A percentile compares a stretch with the other conserved stretches of the same genome.
Conservation (phyloP, 148 eudicot genomes). For the Rhododendron molle region DNA sequence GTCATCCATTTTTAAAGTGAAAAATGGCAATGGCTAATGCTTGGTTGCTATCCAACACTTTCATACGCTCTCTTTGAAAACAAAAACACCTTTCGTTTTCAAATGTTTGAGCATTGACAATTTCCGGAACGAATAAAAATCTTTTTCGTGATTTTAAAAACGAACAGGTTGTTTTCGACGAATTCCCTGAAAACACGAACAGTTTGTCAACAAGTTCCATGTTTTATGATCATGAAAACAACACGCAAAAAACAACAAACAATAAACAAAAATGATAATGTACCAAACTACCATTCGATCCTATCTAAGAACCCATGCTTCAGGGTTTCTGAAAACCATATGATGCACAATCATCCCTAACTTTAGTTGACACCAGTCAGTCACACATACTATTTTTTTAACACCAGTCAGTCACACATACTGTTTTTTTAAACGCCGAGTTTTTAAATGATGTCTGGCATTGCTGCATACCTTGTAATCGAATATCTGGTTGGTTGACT, state of each 20-base stretch:
- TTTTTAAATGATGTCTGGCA: neutral
- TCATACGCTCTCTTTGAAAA: no score
- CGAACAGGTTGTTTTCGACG: neutral
- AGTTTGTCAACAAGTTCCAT: neutral
- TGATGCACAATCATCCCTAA: neutral
- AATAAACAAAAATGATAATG: no score
- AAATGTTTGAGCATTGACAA: neutral
- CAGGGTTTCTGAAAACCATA: neutral
- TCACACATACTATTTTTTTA: neutral
- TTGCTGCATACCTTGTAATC: slow-evolving; percentile 30
- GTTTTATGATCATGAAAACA: neutral
- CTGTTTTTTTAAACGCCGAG: neutral
- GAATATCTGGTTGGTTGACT: no score
- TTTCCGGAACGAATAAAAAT: neutral
- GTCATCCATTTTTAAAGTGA: neutral
- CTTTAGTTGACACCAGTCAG: neutral
- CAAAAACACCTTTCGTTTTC: no score
- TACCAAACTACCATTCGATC: neutral
- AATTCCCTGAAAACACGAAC: neutral
- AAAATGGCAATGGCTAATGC: neutral
- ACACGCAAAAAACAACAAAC: neutral
- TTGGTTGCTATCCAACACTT: neutral
- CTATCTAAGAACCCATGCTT: neutral
- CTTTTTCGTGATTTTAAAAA: neutral
- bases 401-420: neutral